Conservation (phyloP, 352 stramenopile species). For the Phytophthora brassicae region DNA sequence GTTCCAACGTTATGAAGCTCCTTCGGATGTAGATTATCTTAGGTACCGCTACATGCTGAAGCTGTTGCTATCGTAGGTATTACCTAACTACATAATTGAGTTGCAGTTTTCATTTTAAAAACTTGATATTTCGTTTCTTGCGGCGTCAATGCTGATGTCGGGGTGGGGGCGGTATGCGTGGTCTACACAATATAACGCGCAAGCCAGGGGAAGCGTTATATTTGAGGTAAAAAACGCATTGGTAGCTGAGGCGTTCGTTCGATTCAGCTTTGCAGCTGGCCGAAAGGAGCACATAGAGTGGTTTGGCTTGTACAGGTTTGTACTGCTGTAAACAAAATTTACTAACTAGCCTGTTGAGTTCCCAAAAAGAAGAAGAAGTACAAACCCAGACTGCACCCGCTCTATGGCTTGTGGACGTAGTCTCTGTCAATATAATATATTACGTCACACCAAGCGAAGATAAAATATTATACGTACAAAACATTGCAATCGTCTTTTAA, state of each 20-base stretch:
- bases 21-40: not conserved
- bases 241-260: no score
- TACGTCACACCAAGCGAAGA: no score
- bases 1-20: not conserved
- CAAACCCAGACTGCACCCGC: not conserved
- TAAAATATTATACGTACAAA: no score
- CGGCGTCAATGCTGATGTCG: no score
- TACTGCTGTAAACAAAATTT: not conserved
- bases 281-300: no score
- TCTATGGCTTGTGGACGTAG: not conserved
- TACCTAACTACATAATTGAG: not conserved
- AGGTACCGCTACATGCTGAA: not conserved
- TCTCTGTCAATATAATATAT: no score
- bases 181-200: no score
- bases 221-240: no score
- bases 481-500: not conserved
- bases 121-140: not conserved
- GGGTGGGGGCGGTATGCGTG: no score
- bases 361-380: not conserved
- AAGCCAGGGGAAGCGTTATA: no score
- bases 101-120: not conserved
- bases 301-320: not conserved
- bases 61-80: not conserved
- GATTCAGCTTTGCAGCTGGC: no score
- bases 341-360: not conserved